Percentiles rank a stretch among this genome's conserved stretches.
phyloP scores from a whole-genome alignment of 805 yeast species.

The Tetrapisispora fleetii region DNA sequence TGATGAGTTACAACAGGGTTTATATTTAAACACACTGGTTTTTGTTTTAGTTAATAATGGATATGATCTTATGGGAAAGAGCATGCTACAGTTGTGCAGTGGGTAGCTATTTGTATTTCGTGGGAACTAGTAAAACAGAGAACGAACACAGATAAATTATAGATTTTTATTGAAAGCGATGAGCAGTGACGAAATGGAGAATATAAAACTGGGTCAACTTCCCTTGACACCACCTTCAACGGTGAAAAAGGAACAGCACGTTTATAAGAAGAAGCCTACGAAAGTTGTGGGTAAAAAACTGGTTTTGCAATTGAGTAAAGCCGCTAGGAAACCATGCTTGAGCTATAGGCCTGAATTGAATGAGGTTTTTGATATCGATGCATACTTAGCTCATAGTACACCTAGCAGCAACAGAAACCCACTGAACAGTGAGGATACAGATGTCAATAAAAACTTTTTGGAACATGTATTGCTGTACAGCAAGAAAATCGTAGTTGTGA shows the following conservation, averaged over 20 bases:
- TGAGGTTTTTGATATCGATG: constrained; percentile 33
- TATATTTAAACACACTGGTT: too few relatives aligned
- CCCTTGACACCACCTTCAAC: constrained; percentile 16
- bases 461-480: constrained; percentile 46
- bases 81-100: too few relatives aligned
- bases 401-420: neutral
- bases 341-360: constrained; percentile 39
- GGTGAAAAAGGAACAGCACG: constrained; percentile 8
- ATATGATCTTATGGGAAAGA: too few relatives aligned
- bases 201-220: neutral
- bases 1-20: too few relatives aligned
- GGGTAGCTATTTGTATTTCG: too few relatives aligned
- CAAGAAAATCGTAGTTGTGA: constrained; percentile 50
- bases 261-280: neutral
- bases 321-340: constrained; percentile 32
- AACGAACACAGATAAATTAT: too few relatives aligned
- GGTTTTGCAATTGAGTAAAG: constrained; percentile 10
- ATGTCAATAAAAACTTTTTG: constrained; percentile 35
- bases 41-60: too few relatives aligned
- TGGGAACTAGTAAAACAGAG: too few relatives aligned
- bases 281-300: constrained; percentile 14
- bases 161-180: too few relatives aligned
- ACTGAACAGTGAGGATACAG: neutral
- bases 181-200: too few relatives aligned
- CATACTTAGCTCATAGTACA: constrained; percentile 6